These are phyloP conservation scores for Letharia columbiana DNA, from an alignment of 495 filamentous ascomycete genomes.

Conservation along the genomic window DNA sequence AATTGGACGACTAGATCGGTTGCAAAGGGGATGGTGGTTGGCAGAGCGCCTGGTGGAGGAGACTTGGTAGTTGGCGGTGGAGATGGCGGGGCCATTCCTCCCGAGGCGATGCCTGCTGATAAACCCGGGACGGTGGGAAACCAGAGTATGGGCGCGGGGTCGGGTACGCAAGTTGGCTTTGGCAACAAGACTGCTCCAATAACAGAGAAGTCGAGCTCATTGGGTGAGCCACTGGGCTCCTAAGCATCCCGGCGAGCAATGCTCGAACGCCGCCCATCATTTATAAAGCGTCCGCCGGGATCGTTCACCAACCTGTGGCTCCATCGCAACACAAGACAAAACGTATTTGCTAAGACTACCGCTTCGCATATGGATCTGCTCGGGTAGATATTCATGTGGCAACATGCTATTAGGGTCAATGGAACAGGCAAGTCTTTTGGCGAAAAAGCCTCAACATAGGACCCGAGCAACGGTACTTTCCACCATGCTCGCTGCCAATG, in stretches of 20 bases:
- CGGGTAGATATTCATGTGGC: not conserved
- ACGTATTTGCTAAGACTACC: not conserved
- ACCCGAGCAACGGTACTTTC: not conserved
- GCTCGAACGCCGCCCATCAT: not conserved
- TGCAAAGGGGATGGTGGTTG: constrained; percentile 75
- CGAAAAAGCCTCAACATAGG: not conserved
- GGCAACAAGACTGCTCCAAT: constrained; percentile 30
- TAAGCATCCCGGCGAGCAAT: not conserved
- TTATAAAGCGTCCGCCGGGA: not conserved
- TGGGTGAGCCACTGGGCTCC: constrained; percentile 31
- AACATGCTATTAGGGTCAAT: not conserved
- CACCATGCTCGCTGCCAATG: not conserved
- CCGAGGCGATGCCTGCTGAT: constrained; percentile 26
- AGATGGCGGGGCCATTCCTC: constrained; percentile 53
- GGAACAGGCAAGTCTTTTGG: not conserved
- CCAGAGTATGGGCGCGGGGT: constrained; percentile 24
- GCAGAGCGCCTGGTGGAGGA: constrained; percentile 73
- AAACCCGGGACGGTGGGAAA: constrained; percentile 22
- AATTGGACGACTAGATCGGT: constrained; percentile 41
- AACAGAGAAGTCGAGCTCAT: constrained; percentile 24
- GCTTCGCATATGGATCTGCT: not conserved
- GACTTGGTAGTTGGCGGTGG: constrained; percentile 77
- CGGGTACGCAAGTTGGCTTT: constrained; percentile 30
- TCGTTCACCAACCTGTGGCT: not conserved
- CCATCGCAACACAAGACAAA: not conserved